Evolutionary conservation across 225 moss, liverwort and hornwort genomes (phyloP), one percentile per base, ranked within the genome.

Genomic region (Neckera pumila): DNA sequence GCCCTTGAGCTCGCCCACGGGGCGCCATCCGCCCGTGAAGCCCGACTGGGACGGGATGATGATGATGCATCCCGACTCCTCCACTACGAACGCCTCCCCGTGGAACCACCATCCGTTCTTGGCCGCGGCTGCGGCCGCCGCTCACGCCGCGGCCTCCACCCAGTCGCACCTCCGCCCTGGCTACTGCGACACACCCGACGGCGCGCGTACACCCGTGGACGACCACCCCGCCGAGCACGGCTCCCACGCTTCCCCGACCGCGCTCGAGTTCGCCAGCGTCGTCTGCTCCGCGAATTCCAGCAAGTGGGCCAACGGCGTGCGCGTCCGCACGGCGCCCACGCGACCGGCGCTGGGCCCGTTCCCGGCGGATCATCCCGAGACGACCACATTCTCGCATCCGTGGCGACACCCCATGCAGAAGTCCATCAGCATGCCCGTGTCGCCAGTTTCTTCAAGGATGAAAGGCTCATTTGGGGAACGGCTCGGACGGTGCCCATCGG

Each of bases 71-170:
- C 92, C 94, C 9, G 95, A 95, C 26, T 59, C 75, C 93, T 86
- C 75, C 90, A 91, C 54, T 30, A 78, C 69, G 25, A 66, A 83
- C 26, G 94, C 93, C 2, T 94, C 92, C 28, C 93, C 95, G 1
- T 98, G 98, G 98, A 96, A 97, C 79, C 98, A 97, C 56, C 98
- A 96, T 64, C 95, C 96, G 72, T 95, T 95, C 58, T 90, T 98
- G 31, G 93, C 95, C 1, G 95, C 96, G 7, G 95, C 95, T 5
- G 95, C 96, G 7, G 95, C 92, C 1, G 95, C 95, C 8, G 95
- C 93, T 19, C 91, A 90, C 40, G 92, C 91, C 40, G 92, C 92
- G 71, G 93, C 89, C 15, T 92, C 94, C 67, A 88, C 58, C 40
- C 95, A 93, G 54, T 91, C 92, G 13, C 93, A 96, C 63, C 91